A percentile compares a stretch with the other conserved stretches of the same genome.
These are phyloP conservation scores for Chaetomium cochliodes DNA, from an alignment of 495 filamentous ascomycete species.

Conservation along the genomic window DNA sequence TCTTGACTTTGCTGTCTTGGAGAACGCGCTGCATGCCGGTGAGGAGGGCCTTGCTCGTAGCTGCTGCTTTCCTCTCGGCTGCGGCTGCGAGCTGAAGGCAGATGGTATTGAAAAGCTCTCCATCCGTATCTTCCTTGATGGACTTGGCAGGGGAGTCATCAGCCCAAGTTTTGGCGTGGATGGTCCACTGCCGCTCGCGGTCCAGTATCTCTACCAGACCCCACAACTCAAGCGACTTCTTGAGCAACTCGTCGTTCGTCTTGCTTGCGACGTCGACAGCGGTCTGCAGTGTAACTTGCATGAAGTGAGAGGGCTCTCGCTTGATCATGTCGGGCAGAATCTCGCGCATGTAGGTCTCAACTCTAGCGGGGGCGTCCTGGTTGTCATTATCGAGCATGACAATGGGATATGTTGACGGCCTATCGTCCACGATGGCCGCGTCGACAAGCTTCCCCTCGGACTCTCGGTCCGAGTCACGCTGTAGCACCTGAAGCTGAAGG, in stretches of 20 bases:
- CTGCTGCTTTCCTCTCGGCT: slow-evolving; percentile 67
- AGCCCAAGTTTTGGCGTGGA: slow-evolving; percentile 42
- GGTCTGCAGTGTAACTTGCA: slow-evolving; percentile 62
- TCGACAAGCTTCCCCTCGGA: slow-evolving; percentile 39
- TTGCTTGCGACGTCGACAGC: slow-evolving; percentile 55
- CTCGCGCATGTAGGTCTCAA: slow-evolving; percentile 70
- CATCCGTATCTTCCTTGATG: slow-evolving; percentile 44
- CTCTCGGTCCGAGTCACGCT: slow-evolving; percentile 49
- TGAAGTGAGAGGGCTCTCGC: slow-evolving; percentile 64
- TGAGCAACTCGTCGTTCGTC: slow-evolving; percentile 63
- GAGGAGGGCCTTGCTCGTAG: slow-evolving; percentile 65
- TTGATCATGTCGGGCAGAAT: slow-evolving; percentile 60
- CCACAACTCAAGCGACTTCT: slow-evolving; percentile 72
- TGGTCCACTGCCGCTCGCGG: slow-evolving; percentile 64
- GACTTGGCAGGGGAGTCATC: slow-evolving; percentile 33
- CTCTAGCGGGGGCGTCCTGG: slow-evolving; percentile 64
- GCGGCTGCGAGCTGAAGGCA: slow-evolving; percentile 71
- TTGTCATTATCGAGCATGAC: slow-evolving; percentile 63
- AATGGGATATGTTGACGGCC: slow-evolving; percentile 40
- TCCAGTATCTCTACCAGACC: slow-evolving; percentile 71
- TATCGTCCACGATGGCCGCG: slow-evolving; percentile 37
- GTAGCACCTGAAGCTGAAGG: slow-evolving; percentile 54
- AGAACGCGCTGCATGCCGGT: slow-evolving; percentile 73
- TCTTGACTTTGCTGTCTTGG: slow-evolving; percentile 67
- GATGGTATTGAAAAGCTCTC: slow-evolving; percentile 51